Percentiles rank a stretch among this genome's conserved stretches.
phyloP scores from a whole-genome alignment of 2,329 filamentous ascomycete species.

The Ophiostoma angusticollis region DNA sequence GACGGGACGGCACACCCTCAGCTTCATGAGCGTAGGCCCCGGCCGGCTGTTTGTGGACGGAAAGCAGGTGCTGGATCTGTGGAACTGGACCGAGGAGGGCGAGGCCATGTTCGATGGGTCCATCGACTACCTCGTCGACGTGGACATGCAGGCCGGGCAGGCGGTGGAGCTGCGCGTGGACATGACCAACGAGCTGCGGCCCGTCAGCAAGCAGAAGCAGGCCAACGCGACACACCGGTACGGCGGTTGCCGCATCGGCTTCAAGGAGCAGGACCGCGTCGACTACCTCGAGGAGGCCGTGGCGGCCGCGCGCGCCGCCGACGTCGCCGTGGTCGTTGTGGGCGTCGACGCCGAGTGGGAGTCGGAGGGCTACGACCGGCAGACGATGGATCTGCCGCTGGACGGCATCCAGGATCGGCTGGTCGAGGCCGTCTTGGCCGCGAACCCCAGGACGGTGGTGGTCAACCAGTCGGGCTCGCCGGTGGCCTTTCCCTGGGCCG shows the following conservation, averaged over 20 bases:
- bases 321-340: conserved; percentile 55
- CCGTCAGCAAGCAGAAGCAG: conserved; percentile 43
- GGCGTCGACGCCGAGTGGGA: conserved; percentile 65
- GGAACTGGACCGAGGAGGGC: conserved; percentile 57
- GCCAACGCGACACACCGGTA: conserved; percentile 50
- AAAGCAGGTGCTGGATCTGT: conserved; percentile 47
- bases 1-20: conserved; percentile 51
- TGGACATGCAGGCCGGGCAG: conserved; percentile 45
- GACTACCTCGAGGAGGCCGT: conserved; percentile 54
- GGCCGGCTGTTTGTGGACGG: conserved; percentile 49
- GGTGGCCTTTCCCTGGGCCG: conserved; percentile 57
- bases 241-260: conserved; percentile 59
- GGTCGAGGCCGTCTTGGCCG: conserved; percentile 46
- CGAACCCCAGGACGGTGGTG: conserved; percentile 54
- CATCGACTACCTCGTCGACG: conserved; percentile 47
- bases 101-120: conserved; percentile 62
- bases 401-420: conserved; percentile 48
- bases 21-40: conserved; percentile 55
- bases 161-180: conserved; percentile 50
- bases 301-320: conserved; percentile 45
- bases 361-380: conserved; percentile 58
- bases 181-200: conserved; percentile 54
- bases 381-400: conserved; percentile 45
- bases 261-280: conserved; percentile 50
- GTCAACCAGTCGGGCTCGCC: conserved; percentile 59